Evolutionary conservation across 495 filamentous ascomycete species (phyloP).

Genomic region (Penicillium soppii): DNA sequence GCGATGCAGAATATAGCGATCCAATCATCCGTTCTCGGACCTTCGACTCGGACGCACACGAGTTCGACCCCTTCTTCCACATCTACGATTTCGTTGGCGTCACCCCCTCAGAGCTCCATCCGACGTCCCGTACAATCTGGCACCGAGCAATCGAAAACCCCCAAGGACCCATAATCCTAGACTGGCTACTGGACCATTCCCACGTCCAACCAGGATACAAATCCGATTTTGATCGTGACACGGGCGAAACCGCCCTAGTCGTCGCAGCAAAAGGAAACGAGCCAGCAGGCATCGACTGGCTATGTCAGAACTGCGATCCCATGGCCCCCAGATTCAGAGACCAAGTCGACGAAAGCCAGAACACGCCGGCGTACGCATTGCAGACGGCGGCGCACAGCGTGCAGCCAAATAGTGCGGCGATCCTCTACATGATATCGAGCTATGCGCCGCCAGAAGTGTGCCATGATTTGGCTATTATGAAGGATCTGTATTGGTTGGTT

Average conservation of each 20-base stretch:
- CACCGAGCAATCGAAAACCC: slow-evolving; percentile 4
- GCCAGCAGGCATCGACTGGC: not conserved
- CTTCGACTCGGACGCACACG: not conserved
- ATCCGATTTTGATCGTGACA: not conserved
- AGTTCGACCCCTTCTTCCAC: not conserved
- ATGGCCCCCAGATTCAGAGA: not conserved
- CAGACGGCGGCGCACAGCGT: not conserved
- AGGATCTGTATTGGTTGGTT: not conserved
- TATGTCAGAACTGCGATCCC: not conserved
- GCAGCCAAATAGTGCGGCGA: not conserved
- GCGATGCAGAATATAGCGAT: not conserved
- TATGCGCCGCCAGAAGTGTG: not conserved
- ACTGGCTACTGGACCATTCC: not conserved
- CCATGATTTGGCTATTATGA: not conserved
- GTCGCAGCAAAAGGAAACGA: not conserved
- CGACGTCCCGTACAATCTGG: slow-evolving; percentile 1
- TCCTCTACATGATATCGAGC: not conserved
- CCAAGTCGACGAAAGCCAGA: not conserved
- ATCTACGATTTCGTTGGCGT: not conserved
- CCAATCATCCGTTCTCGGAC: not conserved
- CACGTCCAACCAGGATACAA: not conserved
- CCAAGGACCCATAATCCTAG: not conserved
- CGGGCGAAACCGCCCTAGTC: not conserved
- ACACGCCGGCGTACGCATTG: not conserved
- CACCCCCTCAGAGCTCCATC: not conserved